Evolutionary conservation across 2,329 filamentous ascomycete genomes (phyloP), one percentile per base, ranked within the genome.

Genomic region (Alternaria consortialis): DNA sequence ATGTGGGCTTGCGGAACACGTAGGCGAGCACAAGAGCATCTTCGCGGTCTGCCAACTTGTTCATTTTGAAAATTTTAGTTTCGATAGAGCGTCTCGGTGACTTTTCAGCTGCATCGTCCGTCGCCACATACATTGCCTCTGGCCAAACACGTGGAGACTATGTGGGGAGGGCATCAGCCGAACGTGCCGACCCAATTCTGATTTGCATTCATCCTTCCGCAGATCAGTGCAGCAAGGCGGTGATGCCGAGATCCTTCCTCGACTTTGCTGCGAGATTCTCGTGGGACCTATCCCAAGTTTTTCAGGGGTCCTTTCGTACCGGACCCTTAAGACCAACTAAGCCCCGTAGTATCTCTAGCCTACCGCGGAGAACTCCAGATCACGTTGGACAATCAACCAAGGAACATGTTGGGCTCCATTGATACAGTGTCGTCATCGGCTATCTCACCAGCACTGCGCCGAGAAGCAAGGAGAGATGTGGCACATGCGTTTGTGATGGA

Each of bases 131-230:
- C 39, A 42, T 47, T 32, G 23, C 17, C 44, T 32, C 40, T 60
- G 51, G 39, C 53, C 60, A 62, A 67, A 66, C 69, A 67, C 63
- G 65, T 69, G 64, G 67, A 63, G 64, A 53, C 61, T 44, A 56
- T 58, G 66, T 65, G 66, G 62, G 58, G 64, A 60, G 53, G 53
- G 36, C 63, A 67, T 65, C 63, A 60, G 61, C 67, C 67, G 65
- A 66, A 64, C 46, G 60, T 70, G 53, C 64, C 64, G 57, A 52
- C 53, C 50, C 56, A 43, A 64, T 56, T 40, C 29, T 43, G 46
- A 51, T 40, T 61, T 58, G 48, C 54, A 54, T 51, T 48, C 51
- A 60, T 60, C 59, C 53, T 61, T 63, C 59, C 53, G 63, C 52
- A 66, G 58, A 70, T 63, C 65, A 57, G 25, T 55, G 58, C 53